Evolutionary conservation across 78 protist genomes (phyloP).

Genomic region (Dictyostelium capitatum): DNA sequence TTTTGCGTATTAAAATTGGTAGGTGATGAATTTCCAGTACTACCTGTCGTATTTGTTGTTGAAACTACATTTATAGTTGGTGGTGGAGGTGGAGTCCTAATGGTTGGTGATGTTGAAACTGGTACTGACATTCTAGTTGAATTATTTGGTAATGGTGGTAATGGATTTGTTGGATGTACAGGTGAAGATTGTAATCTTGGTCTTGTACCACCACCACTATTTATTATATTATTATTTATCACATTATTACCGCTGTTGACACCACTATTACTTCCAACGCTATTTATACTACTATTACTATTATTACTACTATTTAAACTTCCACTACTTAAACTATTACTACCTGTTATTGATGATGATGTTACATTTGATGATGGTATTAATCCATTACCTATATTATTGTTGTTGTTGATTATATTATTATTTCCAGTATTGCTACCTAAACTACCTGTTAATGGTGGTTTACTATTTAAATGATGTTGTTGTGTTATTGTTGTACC

Average conservation of each 20-base stretch:
- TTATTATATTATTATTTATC: not conserved
- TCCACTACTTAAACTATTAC: constrained; percentile 7
- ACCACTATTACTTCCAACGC: not conserved
- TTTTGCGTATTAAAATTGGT: not conserved
- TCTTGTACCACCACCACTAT: constrained; percentile 15
- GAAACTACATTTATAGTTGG: not conserved
- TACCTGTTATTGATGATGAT: not conserved
- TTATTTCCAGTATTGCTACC: not conserved
- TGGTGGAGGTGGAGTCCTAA: constrained; percentile 46
- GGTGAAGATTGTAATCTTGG: constrained; percentile 65
- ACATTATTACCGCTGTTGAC: not conserved
- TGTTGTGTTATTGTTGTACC: not conserved
- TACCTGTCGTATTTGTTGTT: not conserved
- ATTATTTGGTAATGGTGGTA: constrained; percentile 53
- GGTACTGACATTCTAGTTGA: constrained; percentile 38
- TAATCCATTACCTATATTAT: not conserved
- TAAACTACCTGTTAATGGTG: not conserved
- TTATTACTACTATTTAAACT: constrained; percentile 6
- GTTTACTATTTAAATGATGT: not conserved
- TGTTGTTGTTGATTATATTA: not conserved
- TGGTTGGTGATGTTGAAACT: constrained; percentile 7
- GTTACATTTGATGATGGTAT: constrained; percentile 27
- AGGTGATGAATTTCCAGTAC: not conserved
- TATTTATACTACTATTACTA: not conserved
- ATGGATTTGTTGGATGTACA: constrained; percentile 57